Evolutionary conservation across 1,284 basidiomycete species (phyloP), one percentile per base, ranked within the genome.

Genomic region (Cystobasidiaceae sp.): DNA sequence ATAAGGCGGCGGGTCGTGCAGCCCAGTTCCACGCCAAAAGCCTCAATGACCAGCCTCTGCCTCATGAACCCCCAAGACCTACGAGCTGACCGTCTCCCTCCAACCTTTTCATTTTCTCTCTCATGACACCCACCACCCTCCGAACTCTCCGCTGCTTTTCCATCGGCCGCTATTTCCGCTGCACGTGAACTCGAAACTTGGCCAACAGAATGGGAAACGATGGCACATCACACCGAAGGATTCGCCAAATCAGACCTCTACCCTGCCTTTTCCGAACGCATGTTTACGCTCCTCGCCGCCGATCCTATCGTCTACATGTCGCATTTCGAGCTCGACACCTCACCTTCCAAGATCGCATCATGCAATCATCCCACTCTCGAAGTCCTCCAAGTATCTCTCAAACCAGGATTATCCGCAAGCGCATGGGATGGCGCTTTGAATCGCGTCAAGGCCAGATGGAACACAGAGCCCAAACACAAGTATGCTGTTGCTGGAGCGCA

Each of bases 231-330:
- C 21, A 61, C 48, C 6, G 27, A 64, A 41, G 30, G 30, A 4
- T 64, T 64, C 43, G 56, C 56, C 51, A 4, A 56, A 23, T 28
- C 51, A 39, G 34, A 30, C 19, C 45, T 34, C 52, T 64, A 64
- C 17, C 28, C 41, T 9, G 25, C 1, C 2, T 55, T 64, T 43
- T 23, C 46, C 13, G 43, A 48, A 17, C 23, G 25, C n/a, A 13
- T 64, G n/a, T 33, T 30, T 1, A 46, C 3, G 3, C 27, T 59
- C 2, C 44, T 59, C 1, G 56, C 43, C 7, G 44, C 32, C 23
- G 48, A 59, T 0, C 44, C 56, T 1, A 37, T 59, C 8, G 43
- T 59, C 56, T 46, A 49, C 44, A 59, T 59, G 56, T 30, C 56
- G 1, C 56, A 59, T 27, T 59, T 48, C 44, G 39, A 8, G 1